Evolutionary conservation across 2,329 filamentous ascomycete species (phyloP), one percentile per base, ranked within the genome.

Genomic region (Diaporthe aspalathi): DNA sequence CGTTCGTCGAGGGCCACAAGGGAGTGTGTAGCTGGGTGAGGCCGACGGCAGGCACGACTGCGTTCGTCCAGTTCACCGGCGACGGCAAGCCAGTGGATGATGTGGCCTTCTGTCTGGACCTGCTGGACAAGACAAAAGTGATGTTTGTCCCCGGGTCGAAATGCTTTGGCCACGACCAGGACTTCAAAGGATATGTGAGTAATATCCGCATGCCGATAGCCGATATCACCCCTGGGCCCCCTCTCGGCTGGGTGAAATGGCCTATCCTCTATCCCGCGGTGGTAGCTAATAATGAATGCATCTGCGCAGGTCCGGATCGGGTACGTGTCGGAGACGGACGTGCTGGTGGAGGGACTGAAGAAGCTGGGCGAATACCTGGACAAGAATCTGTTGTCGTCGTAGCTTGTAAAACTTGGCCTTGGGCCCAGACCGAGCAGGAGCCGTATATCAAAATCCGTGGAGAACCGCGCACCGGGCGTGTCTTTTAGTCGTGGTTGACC

Each of bases 11-110:
- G 35, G 86, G 88, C 67, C 88, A 94, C 77, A 84, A 86, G 49
- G 86, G 87, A 73, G 85, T 88, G 8, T 92, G 90, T 76, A 87
- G 87, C 1, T 96, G 92, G 92, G 85, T 90, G 5, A 92, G 89
- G 79, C 94, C 94, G 1, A 88, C 88, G 6, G 93, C 93, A 1
- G 94, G 94, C 0, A 97, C 93, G 2, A 95, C 92, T 11, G 92
- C 92, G 0, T 93, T 97, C 76, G 82, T 97, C 70, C 89, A 88
- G 76, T 94, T 97, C 74, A 84, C 84, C 67, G 86, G 87, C 56
- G 89, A 87, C 0, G 79, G 83, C 0, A 84, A 86, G 77, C 86
- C 89, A 1, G 86, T 97, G 0, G 89, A 95, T 76, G 92, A 95
- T 73, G 88, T 87, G n/a, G 84, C 84, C 5, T 92, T 97, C 75